A percentile compares a stretch with the other conserved stretches of the same genome.
Conservation (phyloP, 192 early-diverging fungal genomes). For the Anaeromyces robustus region DNA sequence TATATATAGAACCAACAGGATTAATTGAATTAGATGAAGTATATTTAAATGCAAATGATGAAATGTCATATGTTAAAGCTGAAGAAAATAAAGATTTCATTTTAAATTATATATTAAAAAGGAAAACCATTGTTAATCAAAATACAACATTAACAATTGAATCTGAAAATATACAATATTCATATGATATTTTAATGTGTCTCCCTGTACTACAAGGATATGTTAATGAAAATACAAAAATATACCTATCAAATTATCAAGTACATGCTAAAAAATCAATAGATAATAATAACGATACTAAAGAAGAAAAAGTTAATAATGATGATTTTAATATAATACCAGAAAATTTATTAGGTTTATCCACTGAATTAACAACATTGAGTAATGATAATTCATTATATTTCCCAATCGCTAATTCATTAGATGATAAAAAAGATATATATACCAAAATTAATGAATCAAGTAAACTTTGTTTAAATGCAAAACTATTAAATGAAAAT, state of each 20-base stretch:
- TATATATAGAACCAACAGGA: slow-evolving; percentile 15
- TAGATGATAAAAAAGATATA: neutral
- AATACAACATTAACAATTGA: neutral
- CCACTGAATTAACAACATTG: neutral
- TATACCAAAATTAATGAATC: neutral
- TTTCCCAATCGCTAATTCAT: neutral
- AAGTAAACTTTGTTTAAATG: neutral
- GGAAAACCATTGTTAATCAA: neutral
- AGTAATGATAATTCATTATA: neutral
- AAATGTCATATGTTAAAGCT: slow-evolving; percentile 27
- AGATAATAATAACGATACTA: neutral
- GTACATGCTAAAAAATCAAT: neutral
- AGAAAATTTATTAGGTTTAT: neutral
- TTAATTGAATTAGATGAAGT: slow-evolving; percentile 44
- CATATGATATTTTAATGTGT: slow-evolving; percentile 30
- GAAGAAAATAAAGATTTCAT: slow-evolving; percentile 12
- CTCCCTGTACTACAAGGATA: slow-evolving; percentile 51
- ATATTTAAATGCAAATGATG: slow-evolving; percentile 37
- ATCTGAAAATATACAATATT: slow-evolving; percentile 10
- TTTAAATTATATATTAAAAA: neutral
- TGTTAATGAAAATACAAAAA: slow-evolving; percentile 26
- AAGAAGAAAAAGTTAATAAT: neutral
- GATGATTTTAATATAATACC: neutral
- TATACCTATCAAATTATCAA: slow-evolving; percentile 34
- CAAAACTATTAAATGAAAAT: neutral